Evolutionary conservation across 495 filamentous ascomycete genomes (phyloP).

Genomic region (Penicillium alfredii): DNA sequence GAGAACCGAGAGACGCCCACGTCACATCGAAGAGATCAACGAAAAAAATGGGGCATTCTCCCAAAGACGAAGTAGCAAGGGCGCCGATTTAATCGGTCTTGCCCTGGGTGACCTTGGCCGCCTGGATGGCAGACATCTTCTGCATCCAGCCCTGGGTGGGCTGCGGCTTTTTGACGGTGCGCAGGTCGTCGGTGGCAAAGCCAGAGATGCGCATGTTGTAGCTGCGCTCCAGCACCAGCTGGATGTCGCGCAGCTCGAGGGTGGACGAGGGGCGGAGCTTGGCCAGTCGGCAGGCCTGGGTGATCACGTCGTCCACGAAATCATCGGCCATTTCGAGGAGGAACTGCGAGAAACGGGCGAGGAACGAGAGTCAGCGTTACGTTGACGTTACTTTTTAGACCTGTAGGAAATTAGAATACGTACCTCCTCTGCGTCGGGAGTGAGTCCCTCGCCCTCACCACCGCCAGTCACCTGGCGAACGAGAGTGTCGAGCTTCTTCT

Average conservation of each 20-base stretch:
- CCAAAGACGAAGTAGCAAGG: not conserved
- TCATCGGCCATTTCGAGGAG: constrained; percentile 87
- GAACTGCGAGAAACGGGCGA: too few species aligned
- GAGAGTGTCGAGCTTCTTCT: constrained; percentile 94
- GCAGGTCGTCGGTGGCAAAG: constrained; percentile 86
- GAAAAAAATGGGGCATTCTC: constrained; percentile 1
- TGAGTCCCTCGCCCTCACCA: constrained; percentile 62
- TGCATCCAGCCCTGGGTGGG: constrained; percentile 81
- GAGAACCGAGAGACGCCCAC: too few species aligned
- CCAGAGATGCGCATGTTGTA: constrained; percentile 98
- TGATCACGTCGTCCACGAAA: constrained; percentile 87
- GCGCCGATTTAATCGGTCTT: constrained; percentile 35
- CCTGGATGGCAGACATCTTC: constrained; percentile 94
- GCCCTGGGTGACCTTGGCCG: constrained; percentile 65
- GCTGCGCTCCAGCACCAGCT: constrained; percentile 90
- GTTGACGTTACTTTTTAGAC: too few species aligned
- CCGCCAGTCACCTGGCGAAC: constrained; percentile 89
- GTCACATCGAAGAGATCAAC: too few species aligned
- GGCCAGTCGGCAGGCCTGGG: constrained; percentile 79
- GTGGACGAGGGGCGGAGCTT: constrained; percentile 85
- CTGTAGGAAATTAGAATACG: too few species aligned
- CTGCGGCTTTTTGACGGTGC: constrained; percentile 87
- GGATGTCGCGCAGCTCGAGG: constrained; percentile 89
- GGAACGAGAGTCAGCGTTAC: not conserved
- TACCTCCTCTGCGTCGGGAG: constrained; percentile 94